Base-by-base conservation (phyloP, 2,329 filamentous ascomycete genomes). In the Diplodia corticola region DNA sequence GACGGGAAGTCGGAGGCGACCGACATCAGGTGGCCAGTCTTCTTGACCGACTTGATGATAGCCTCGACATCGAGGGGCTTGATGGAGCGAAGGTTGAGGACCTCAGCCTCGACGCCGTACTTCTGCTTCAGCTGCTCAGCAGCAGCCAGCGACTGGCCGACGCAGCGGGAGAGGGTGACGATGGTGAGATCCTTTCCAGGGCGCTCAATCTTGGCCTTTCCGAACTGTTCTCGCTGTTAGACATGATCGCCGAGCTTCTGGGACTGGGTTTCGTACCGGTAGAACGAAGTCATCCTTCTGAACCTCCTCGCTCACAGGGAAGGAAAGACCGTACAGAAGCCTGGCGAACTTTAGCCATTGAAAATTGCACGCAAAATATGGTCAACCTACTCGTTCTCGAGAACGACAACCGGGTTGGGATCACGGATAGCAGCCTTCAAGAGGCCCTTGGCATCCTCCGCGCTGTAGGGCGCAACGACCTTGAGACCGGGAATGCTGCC, bases 201-300 rank as follows among this genome's bases (percentile, higher is more conserved):
- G 75, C 95, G 93, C 86, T 99, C 95, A 77, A 99, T 91, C 89
- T 99, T 99, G 81, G 95, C 95, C 86, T 99, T 99, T 80, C 95
- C 95, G 78, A 99, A 93, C 82, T 82, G 64, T 55, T 64, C 3
- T 46, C 12, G 10, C 6, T 26, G 51, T 68, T 46, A 69, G 63
- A 24, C 26, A 9, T 46, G 24, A 44, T 20, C 26, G 1, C 17
- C 4, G 15, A 57, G 15, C 44, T 22, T 54, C 49, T 13, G 10
- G 35, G 13, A 49, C 17, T 33, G 67, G 44, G 49, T 10, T 49
- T 68, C 79, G 69, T 80, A 83, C 82, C 72, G 95, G 95, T 73
- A 99, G 82, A 73, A 99, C 94, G 75, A 98, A 99, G 82, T 99
- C 95, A 79, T 92, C 90, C 82, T 91, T 94, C 82, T 97, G 95